Percentiles rank a stretch among this genome's conserved stretches.
These are phyloP conservation scores for Penicillium sp. DNA, from an alignment of 2,329 filamentous ascomycete genomes.

Conservation along the genomic window DNA sequence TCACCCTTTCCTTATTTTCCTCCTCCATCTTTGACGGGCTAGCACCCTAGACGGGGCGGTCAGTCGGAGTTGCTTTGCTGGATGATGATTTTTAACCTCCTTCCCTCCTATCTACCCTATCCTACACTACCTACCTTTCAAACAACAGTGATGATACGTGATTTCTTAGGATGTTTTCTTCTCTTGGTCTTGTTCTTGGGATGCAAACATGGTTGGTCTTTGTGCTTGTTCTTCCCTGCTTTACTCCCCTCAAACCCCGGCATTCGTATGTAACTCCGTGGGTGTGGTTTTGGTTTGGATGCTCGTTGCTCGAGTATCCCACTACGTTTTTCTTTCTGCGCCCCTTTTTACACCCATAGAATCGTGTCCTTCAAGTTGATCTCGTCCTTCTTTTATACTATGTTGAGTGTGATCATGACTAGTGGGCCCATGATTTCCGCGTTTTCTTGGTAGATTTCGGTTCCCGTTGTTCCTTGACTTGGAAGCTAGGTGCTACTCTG, in stretches of 20 bases:
- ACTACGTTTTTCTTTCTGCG: neutral
- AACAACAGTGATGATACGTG: constrained; percentile 19
- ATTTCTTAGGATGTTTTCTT: constrained; percentile 31
- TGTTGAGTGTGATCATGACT: neutral
- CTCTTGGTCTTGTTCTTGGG: constrained; percentile 19
- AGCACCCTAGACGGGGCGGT: constrained; percentile 15
- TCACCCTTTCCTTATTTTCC: constrained; percentile 1
- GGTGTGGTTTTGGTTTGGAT: constrained; percentile 4
- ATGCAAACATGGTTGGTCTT: constrained; percentile 28
- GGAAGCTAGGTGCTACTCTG: no score
- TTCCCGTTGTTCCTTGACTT: neutral
- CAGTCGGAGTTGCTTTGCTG: constrained; percentile 8
- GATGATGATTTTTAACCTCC: neutral
- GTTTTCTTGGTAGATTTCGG: neutral
- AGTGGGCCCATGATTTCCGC: neutral
- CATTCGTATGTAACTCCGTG: neutral
- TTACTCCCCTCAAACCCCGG: constrained; percentile 1
- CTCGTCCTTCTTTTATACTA: neutral
- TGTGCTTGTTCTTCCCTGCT: constrained; percentile 12
- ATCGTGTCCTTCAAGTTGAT: neutral
- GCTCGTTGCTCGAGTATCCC: neutral
- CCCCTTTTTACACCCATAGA: constrained; percentile 1
- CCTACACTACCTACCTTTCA: neutral
- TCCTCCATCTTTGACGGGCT: constrained; percentile 6
- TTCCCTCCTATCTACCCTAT: neutral